These are phyloP conservation scores for Fusarium mexicanum DNA, from an alignment of 2,329 filamentous ascomycete species.

Conservation along the genomic window DNA sequence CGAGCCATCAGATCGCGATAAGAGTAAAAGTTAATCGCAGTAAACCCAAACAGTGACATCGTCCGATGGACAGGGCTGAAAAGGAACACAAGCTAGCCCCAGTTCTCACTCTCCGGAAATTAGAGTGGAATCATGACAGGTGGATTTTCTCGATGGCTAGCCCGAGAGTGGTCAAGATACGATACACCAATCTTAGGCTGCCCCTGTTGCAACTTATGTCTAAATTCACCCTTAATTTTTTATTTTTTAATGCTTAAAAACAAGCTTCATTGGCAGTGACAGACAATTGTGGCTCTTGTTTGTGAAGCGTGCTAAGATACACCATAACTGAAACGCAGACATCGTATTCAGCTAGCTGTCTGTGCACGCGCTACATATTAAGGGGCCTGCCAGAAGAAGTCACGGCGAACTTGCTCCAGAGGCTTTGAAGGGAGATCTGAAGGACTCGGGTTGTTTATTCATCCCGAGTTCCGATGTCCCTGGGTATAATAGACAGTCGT, in stretches of 20 bases:
- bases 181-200: not conserved
- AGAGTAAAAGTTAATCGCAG: not conserved
- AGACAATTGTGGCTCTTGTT: not conserved
- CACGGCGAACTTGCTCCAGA: not conserved
- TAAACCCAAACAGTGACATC: not conserved
- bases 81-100: not conserved
- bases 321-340: not conserved
- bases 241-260: slow-evolving; percentile 22
- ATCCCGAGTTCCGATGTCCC: not conserved
- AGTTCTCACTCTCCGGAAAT: slow-evolving; percentile 30
- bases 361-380: not conserved
- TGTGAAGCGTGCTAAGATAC: not conserved
- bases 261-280: slow-evolving; percentile 25
- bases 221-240: not conserved
- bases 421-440: not conserved
- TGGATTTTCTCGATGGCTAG: not conserved
- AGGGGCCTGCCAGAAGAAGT: not conserved
- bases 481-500: not conserved
- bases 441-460: not conserved
- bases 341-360: not conserved
- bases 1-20: not conserved
- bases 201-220: not conserved
- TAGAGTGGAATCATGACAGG: slow-evolving; percentile 11
- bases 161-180: not conserved
- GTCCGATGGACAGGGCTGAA: slow-evolving; percentile 7